Evolutionary conservation across 2,329 filamentous ascomycete genomes (phyloP).

Genomic region (Colletotrichum tabaci): DNA sequence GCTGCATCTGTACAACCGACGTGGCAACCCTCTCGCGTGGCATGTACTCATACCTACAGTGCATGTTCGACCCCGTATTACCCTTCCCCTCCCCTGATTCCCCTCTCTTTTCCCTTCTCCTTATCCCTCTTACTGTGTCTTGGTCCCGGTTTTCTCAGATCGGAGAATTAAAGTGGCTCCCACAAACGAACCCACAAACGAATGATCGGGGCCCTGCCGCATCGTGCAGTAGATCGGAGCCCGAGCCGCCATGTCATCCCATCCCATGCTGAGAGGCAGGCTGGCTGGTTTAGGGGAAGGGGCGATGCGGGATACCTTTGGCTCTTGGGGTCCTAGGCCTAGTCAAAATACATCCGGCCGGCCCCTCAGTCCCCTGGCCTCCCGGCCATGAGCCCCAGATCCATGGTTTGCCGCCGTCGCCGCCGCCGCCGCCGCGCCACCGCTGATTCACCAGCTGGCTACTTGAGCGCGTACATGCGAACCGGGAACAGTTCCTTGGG

Average conservation of each 20-base stretch:
- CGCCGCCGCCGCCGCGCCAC: slow-evolving; percentile 30
- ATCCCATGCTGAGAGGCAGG: slow-evolving; percentile 17
- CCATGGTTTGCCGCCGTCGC: slow-evolving; percentile 38
- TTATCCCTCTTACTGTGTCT: slow-evolving; percentile 5
- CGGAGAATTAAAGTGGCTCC: slow-evolving; percentile 40
- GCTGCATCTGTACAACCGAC: slow-evolving; percentile 38
- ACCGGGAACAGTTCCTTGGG: slow-evolving; percentile 80
- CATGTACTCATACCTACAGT: slow-evolving; percentile 28
- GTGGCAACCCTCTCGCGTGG: slow-evolving; percentile 33
- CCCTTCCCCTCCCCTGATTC: background rate
- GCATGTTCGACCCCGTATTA: slow-evolving; percentile 18
- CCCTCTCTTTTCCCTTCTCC: background rate
- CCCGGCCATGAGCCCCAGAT: slow-evolving; percentile 27
- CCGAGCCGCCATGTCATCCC: slow-evolving; percentile 40
- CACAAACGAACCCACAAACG: slow-evolving; percentile 36
- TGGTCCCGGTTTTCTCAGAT: slow-evolving; percentile 34
- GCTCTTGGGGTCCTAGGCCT: slow-evolving; percentile 1
- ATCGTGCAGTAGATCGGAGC: slow-evolving; percentile 43
- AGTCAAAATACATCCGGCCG: slow-evolving; percentile 24
- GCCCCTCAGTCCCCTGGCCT: slow-evolving; percentile 20
- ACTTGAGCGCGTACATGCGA: slow-evolving; percentile 81
- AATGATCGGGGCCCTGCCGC: slow-evolving; percentile 39
- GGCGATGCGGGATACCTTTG: slow-evolving; percentile 24
- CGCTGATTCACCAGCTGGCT: slow-evolving; percentile 21
- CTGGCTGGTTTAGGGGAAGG: background rate